Base-by-base conservation (phyloP, 1,284 basidiomycete genomes). In the Mixia osmundae region DNA sequence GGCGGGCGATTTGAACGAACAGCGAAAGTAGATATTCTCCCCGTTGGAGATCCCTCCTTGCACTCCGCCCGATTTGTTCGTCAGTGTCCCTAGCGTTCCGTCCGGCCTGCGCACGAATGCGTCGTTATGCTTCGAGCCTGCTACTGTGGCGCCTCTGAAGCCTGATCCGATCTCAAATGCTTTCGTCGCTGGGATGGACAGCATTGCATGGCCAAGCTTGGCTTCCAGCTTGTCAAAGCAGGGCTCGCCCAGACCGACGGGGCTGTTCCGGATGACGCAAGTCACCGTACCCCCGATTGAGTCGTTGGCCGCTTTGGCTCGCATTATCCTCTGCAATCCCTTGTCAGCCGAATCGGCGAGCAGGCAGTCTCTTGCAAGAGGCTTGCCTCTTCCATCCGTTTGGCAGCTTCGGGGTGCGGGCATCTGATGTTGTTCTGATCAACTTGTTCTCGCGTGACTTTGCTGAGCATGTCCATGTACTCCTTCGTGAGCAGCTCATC, bases 211-310 rank as follows among this genome's bases (percentile, higher is more conserved):
- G 3, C 71, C 91, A 41, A 99, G 72, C 48, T 73, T 71, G 23
- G 91, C 91, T 58, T 95, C 91, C 54, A 97, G 74, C 63, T 97
- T 97, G 67, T 99, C 87, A 56, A 99, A 97, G 40, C 82, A 78
- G 30, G 91, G 91, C 58, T 97, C 91, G 38, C 91, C 91, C 25
- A 97, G 69, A 3, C 91, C 91, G 14, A 74, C 60, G 27, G 91
- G 87, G 5, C 77, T 71, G 45, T 74, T 70, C 37, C 89, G 76
- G 51, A 99, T 79, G 27, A 97, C 78, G 57, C 91, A 97, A 36
- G 83, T 95, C 40, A 97, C 72, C 5, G 82, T 94, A 18, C 91
- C 91, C 40, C 91, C 91, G 48, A 97, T 91, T 3, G 85, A 94
- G 61, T 99, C 91, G 47, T 72, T 63, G 11, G 71, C 66, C 14